Conservation (phyloP, 192 early-diverging fungal species). For the Backusella tuberculispora region DNA sequence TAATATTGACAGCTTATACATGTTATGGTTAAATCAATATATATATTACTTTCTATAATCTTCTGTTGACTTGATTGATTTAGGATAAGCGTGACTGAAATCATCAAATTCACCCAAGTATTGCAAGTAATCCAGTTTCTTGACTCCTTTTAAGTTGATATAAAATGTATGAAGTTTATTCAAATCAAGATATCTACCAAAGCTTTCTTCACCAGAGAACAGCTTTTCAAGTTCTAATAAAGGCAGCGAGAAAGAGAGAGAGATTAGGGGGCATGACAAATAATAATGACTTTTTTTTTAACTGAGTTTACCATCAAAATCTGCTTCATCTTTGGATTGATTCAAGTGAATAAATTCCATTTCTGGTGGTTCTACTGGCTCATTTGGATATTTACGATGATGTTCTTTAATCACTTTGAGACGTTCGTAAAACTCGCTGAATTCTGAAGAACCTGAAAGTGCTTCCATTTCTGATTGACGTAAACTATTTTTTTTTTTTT, state of each 20-base stretch:
- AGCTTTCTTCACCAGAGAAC: conserved; percentile 92
- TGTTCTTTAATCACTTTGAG: conserved; percentile 81
- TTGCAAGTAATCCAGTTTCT: conserved; percentile 65
- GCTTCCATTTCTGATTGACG: conserved; percentile 71
- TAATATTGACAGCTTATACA: neutral
- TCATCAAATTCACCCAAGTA: conserved; percentile 73
- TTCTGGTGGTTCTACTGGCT: conserved; percentile 79
- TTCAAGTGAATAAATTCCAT: conserved; percentile 65
- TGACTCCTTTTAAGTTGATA: conserved; percentile 75
- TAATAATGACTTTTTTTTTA: neutral
- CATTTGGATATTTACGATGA: conserved; percentile 79
- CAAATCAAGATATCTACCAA: conserved; percentile 87
- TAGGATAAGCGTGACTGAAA: conserved; percentile 53
- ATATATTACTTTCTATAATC: conserved; percentile 61
- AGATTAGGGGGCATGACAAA: neutral
- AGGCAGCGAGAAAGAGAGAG: neutral
- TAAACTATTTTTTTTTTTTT: conserved; percentile 48
- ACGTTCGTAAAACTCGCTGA: conserved; percentile 87
- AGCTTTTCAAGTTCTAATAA: conserved; percentile 72
- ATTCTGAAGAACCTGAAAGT: conserved; percentile 69
- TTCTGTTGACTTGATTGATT: conserved; percentile 57
- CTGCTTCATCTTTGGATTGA: conserved; percentile 48
- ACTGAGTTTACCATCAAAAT: conserved; percentile 29
- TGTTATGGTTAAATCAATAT: neutral
- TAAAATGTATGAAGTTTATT: conserved; percentile 80